Percentiles rank a stretch among this genome's conserved stretches.
These are phyloP conservation scores for Mycena chlorophos DNA, from an alignment of 768 basidiomycete species.

Conservation along the genomic window DNA sequence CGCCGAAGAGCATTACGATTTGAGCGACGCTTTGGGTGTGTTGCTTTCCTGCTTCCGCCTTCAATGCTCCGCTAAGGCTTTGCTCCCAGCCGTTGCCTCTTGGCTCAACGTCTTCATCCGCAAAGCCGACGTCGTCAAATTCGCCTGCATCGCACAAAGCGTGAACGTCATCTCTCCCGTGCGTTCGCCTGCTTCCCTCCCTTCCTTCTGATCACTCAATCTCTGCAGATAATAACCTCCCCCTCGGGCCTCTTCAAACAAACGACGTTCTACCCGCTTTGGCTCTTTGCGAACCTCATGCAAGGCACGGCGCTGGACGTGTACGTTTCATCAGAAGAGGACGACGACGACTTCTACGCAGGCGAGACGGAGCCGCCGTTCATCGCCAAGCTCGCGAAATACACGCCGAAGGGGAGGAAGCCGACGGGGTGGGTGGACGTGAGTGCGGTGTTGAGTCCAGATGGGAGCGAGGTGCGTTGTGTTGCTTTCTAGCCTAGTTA, in stretches of 20 bases:
- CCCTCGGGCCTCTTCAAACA: conserved; percentile 42
- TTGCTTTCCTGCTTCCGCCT: not conserved
- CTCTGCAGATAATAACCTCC: conserved; percentile 50
- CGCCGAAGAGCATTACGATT: conserved; percentile 54
- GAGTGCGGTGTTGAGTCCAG: conserved; percentile 54
- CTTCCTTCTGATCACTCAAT: not conserved
- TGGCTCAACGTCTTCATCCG: conserved; percentile 65
- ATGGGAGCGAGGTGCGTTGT: conserved; percentile 38
- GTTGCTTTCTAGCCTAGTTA: too few relatives aligned
- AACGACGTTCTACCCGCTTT: conserved; percentile 53
- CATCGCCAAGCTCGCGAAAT: conserved; percentile 41
- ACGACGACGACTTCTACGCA: conserved; percentile 28
- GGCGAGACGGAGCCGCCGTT: conserved; percentile 55
- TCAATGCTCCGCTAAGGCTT: not conserved
- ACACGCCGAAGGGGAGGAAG: conserved; percentile 34
- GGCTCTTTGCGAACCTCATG: conserved; percentile 59
- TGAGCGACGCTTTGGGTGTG: conserved; percentile 50
- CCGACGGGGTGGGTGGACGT: conserved; percentile 50
- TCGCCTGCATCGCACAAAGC: conserved; percentile 62
- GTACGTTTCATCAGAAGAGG: conserved; percentile 32
- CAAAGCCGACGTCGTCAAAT: conserved; percentile 58
- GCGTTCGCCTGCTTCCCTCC: conserved; percentile 9
- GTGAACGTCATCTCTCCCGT: conserved; percentile 53
- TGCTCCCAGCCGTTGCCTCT: conserved; percentile 48
- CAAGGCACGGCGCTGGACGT: conserved; percentile 44